Evolutionary conservation across 177 flowering plant genomes (phyloP).

Genomic region (Tripterygium wilfordii): DNA sequence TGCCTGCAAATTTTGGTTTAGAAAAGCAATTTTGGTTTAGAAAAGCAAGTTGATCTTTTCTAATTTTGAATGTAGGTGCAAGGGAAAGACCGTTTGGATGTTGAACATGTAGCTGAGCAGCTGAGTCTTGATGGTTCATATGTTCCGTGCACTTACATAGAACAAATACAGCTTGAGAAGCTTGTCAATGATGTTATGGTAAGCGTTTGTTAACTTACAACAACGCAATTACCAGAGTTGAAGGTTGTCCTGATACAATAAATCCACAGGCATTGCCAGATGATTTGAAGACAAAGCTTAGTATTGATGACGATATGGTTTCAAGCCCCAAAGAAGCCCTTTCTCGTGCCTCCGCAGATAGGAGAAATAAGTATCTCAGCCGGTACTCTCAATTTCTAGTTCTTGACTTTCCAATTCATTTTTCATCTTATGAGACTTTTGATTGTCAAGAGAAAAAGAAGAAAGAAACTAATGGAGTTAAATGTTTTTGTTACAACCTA

Average conservation of each 20-base stretch:
- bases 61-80: constrained; percentile 76
- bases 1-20: no score
- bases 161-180: constrained; percentile 95
- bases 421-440: neutral
- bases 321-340: constrained; percentile 89
- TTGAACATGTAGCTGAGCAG: constrained; percentile 69
- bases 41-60: no score
- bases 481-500: no score
- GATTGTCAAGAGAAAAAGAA: no score
- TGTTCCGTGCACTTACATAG: constrained; percentile 88
- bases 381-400: constrained; percentile 35
- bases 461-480: no score
- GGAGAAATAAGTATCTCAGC: constrained; percentile 57
- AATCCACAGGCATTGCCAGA: constrained; percentile 80
- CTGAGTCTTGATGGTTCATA: constrained; percentile 89
- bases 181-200: constrained; percentile 99
- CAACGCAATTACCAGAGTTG: neutral
- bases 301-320: constrained; percentile 77
- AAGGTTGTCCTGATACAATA: constrained; percentile 14
- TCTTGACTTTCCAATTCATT: neutral
- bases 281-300: constrained; percentile 89
- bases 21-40: no score
- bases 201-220: constrained; percentile 11
- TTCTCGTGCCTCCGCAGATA: constrained; percentile 72
- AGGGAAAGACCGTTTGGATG: constrained; percentile 77